Base-by-base conservation (phyloP, 345 rosid genomes). In the Citrus medica region DNA sequence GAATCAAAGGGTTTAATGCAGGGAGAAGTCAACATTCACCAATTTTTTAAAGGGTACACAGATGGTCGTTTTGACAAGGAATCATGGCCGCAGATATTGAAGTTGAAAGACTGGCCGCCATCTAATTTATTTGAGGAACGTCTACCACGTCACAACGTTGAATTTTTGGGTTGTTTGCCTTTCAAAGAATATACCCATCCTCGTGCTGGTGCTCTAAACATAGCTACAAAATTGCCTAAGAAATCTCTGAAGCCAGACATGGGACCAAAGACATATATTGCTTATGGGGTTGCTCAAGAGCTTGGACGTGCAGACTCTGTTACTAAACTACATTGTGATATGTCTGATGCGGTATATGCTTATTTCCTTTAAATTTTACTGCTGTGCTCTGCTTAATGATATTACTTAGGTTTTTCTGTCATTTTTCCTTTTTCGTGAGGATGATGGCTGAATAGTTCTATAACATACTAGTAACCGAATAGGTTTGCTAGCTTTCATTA, bases 81-180 rank as follows among this genome's bases (percentile, higher is more conserved):
- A 69, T 37, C 0, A 7, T 93, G 98, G 98, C 98, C 97, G 69
- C 86, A 37, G 59, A 73, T 90, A 74, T 73, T 90, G 80, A 93
- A 93, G 79, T 83, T 95, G 81, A 92, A 90, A 86, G 98, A 93
- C 65, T 93, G 97, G 98, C 98, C 94, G 30, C 94, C 92, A 67
- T 84, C 94, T 67, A 87, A 82, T 60, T 72, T 76, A 59, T 90
- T 95, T 78, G 83, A 84, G 10, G 88, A 87, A 30, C 82, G 83
- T 64, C 65, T 95, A 82, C 95, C 93, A 3, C 94, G 95, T 32
- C 98, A 92, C 77, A 83, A 84, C 81, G 86, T 77, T 63, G 95
- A 95, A 89, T 90, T 90, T 84, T 46, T 82, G 21, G 71, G 79
- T 85, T 84, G 89, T 83, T 86, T 93, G 82, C 98, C 98, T 10